Conservation (phyloP, 345 rosid species). For the Eucalyptus cloeziana region DNA sequence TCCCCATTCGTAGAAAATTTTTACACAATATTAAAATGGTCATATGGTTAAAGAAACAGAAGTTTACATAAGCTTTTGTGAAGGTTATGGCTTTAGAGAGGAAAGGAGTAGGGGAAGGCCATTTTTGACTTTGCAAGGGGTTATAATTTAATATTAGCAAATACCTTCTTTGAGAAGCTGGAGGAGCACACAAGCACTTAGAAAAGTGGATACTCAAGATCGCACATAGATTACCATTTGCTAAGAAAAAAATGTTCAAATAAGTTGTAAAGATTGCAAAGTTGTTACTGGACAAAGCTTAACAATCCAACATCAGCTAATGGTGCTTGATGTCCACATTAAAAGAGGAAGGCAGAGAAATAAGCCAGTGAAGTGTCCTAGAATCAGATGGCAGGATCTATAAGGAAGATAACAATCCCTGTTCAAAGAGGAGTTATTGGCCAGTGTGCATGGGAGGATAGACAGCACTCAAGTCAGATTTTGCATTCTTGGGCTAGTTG, state of each 20-base stretch:
- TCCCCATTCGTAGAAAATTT: not conserved
- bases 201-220: not conserved
- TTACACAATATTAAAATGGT: not conserved
- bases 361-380: not conserved
- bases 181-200: not conserved
- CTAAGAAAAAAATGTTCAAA: not conserved
- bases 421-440: not conserved
- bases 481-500: not conserved
- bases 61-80: not conserved
- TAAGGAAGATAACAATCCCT: not conserved
- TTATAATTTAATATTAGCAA: not conserved
- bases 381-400: not conserved
- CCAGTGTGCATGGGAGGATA: not conserved
- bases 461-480: not conserved
- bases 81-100: not conserved
- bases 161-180: not conserved
- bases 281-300: not conserved
- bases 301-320: not conserved
- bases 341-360: not conserved
- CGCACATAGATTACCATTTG: not conserved
- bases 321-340: not conserved
- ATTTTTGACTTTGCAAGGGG: not conserved
- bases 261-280: not conserved
- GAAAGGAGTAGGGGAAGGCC: not conserved
- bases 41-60: not conserved